A percentile compares a stretch with the other conserved stretches of the same genome.
These are phyloP conservation scores for Talaromyces borbonicus DNA, from an alignment of 495 filamentous ascomycete genomes.

Conservation along the genomic window DNA sequence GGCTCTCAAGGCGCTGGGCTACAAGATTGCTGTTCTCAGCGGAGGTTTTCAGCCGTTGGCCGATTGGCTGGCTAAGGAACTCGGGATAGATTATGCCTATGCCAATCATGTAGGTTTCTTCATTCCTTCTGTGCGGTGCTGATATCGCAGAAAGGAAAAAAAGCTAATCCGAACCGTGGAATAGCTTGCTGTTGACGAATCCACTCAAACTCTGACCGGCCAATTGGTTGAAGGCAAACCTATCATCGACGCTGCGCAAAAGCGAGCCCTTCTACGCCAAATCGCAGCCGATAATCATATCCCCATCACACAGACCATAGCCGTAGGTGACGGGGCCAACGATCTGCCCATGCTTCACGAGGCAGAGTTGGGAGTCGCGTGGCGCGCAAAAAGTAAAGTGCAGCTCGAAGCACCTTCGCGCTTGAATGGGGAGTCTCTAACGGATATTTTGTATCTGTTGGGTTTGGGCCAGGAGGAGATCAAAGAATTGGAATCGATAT, in stretches of 20 bases:
- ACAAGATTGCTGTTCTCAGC: conserved; percentile 79
- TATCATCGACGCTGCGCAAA: conserved; percentile 76
- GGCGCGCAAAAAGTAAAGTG: conserved; percentile 86
- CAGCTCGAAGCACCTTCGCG: conserved; percentile 76
- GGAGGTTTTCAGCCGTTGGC: conserved; percentile 89
- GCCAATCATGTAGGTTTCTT: conserved; percentile 60
- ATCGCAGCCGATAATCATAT: conserved; percentile 69
- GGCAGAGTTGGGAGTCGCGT: conserved; percentile 85
- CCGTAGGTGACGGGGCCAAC: conserved; percentile 91
- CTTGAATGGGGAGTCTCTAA: conserved; percentile 68
- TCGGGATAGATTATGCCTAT: conserved; percentile 77
- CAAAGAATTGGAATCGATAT: conserved; percentile 27
- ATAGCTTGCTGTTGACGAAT: conserved; percentile 56
- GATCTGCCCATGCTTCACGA: conserved; percentile 86
- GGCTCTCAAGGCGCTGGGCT: conserved; percentile 63
- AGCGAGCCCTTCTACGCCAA: conserved; percentile 62
- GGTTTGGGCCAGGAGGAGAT: conserved; percentile 64
- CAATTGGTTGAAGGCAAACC: conserved; percentile 55
- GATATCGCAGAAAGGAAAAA: background rate
- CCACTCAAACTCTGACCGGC: conserved; percentile 64
- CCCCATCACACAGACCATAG: conserved; percentile 63
- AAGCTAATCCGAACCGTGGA: background rate
- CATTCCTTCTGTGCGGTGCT: too few relatives aligned
- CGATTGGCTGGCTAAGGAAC: conserved; percentile 65
- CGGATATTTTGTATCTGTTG: conserved; percentile 76